A percentile compares a stretch with the other conserved stretches of the same genome.
Conservation (phyloP, 495 filamentous ascomycete genomes). For the Apodospora peruviana region DNA sequence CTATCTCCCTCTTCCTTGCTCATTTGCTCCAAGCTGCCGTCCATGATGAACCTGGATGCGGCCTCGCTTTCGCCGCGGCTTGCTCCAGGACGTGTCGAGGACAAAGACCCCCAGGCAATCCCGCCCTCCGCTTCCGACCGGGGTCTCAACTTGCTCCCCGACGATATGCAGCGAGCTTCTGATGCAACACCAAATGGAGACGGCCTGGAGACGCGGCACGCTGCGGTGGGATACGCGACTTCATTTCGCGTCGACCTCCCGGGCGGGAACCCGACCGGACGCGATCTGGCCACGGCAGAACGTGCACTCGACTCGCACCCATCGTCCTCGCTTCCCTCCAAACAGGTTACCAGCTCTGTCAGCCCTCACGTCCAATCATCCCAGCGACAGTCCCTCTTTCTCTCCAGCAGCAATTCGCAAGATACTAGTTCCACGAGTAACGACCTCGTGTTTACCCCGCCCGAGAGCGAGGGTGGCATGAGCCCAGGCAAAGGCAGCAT, state of each 20-base stretch:
- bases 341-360: not conserved
- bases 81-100: constrained; percentile 19
- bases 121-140: constrained; percentile 13
- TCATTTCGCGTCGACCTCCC: constrained; percentile 4
- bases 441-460: constrained; percentile 42
- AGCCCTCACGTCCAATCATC: constrained; percentile 2
- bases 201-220: constrained; percentile 3
- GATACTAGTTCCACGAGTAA: constrained; percentile 36
- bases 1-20: constrained; percentile 1
- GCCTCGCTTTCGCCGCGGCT: constrained; percentile 19
- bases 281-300: constrained; percentile 9
- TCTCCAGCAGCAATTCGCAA: constrained; percentile 39
- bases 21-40: constrained; percentile 2
- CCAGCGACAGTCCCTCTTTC: constrained; percentile 19
- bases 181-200: constrained; percentile 1
- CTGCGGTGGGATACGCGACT: constrained; percentile 14
- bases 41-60: constrained; percentile 21
- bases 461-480: constrained; percentile 37
- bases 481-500: constrained; percentile 30
- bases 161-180: constrained; percentile 9
- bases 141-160: not conserved
- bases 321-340: not conserved
- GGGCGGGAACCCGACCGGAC: constrained; percentile 8
- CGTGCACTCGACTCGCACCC: constrained; percentile 6
- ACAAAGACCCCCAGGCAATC: constrained; percentile 18